phyloP scores from a whole-genome alignment of 1,284 basidiomycete genomes.

The Rhodofomes roseus region DNA sequence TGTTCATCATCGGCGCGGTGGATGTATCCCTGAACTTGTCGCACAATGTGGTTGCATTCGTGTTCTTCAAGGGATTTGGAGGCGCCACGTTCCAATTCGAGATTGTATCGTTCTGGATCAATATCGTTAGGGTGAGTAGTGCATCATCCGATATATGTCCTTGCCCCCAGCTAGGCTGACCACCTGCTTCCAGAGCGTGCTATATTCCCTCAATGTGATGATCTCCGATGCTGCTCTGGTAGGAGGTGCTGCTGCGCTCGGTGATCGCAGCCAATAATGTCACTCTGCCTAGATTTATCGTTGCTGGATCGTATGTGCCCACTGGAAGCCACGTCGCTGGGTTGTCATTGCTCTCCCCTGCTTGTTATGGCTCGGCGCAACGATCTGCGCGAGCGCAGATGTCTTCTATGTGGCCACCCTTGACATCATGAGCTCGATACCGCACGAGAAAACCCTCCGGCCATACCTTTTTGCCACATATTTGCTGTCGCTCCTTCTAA shows the following conservation, averaged over 20 bases:
- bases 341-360: conserved; percentile 13
- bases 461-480: not conserved
- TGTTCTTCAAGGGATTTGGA: conserved; percentile 15
- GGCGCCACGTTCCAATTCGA: conserved; percentile 16
- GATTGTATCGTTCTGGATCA: conserved; percentile 22
- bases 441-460: not conserved
- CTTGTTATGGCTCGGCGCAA: conserved; percentile 19
- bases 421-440: not conserved
- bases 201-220: not conserved
- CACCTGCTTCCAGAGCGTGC: not conserved
- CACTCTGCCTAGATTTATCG: conserved; percentile 12
- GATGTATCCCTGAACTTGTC: conserved; percentile 17
- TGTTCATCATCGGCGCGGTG: conserved; percentile 15
- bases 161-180: not conserved
- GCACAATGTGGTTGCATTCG: conserved; percentile 22
- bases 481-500: not conserved
- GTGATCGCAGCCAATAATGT: not conserved
- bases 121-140: conserved; percentile 13
- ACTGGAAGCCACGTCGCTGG: conserved; percentile 9
- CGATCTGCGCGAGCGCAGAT: not conserved
- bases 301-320: conserved; percentile 20
- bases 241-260: not conserved
- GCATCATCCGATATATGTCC: not conserved
- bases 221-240: conserved; percentile 4
- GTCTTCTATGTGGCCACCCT: not conserved